Evolutionary conservation across 768 basidiomycete genomes (phyloP), one percentile per base, ranked within the genome.

Genomic region (Wakefieldia striispora): DNA sequence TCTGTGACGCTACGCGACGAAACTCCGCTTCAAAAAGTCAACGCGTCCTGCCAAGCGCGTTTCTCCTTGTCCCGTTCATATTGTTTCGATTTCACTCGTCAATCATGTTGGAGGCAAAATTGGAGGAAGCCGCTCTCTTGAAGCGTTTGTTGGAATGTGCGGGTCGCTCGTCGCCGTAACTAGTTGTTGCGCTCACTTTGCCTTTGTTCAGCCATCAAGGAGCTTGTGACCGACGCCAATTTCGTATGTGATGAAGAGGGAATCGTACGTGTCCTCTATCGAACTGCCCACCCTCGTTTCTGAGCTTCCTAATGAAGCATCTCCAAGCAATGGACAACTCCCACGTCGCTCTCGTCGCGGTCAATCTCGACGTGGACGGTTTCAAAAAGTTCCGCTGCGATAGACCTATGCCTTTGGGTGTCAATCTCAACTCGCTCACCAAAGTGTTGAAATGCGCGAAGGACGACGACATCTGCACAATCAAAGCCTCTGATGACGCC

Each of bases 311-410:
- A 7, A 21, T n/a, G 4, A 43, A 85, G 84, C 82, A 82, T 47
- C 80, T 99, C 5, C 95, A 98, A 75, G 97, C 95, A 4, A 99
- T 98, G 95, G 97, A 98, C 75, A 98, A 97, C 79, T 97, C 95
- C 3, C 95, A 98, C 70, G 95, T 99, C 62, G 97, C 95, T 1
- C 88, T 98, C 57, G 95, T 99, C 35, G 75, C 91, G 8, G 92
- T 97, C 40, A 80, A 87, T 53, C 80, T 99, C 26, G 73, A 86
- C 35, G 80, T 83, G 1, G 73, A 79, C 0, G 91, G 91, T 27
- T 98, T 99, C 79, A 78, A 82, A 59, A 75, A 78, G 45, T 99
- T 87, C 71, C 86, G 97, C 56, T 98, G 95, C 66, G 97, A 99
- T 71, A 82, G 94, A 6, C 90, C 95, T 29, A 91, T 98, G 80